These are phyloP conservation scores for Strigomonas culicis DNA, from an alignment of 208 protist genomes.

Conservation along the genomic window DNA sequence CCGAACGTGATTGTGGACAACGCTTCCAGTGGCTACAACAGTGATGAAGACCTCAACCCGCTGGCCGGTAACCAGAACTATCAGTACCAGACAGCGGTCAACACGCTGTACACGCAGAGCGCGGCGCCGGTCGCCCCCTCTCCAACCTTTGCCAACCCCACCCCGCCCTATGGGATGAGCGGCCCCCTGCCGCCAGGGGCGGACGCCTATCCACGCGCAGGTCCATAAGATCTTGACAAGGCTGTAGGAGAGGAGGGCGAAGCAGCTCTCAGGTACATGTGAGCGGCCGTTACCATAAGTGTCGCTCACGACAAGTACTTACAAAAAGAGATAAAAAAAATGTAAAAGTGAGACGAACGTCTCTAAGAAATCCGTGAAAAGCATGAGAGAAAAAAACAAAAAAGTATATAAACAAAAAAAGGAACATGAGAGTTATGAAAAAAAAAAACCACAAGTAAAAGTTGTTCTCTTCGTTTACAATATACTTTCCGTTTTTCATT, in stretches of 20 bases:
- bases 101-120: too few relatives aligned
- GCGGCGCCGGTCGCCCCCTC: too few relatives aligned
- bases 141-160: too few relatives aligned
- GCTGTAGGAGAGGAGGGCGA: too few relatives aligned
- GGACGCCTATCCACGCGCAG: too few relatives aligned
- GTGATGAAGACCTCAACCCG: neutral
- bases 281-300: too few relatives aligned
- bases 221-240: too few relatives aligned
- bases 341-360: neutral
- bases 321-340: neutral
- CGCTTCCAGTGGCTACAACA: neutral
- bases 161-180: too few relatives aligned
- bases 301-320: neutral
- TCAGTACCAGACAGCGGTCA: too few relatives aligned
- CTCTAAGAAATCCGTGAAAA: neutral
- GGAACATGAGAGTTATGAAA: neutral
- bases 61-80: neutral
- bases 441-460: neutral
- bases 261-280: too few relatives aligned
- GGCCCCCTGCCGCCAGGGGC: too few relatives aligned
- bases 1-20: neutral
- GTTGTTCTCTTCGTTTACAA: constrained; percentile 8
- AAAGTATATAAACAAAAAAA: constrained; percentile 6
- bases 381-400: neutral
- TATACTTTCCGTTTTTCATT: neutral